phyloP scores from a whole-genome alignment of 2,329 filamentous ascomycete species.

The Trichoderma atroviride region DNA sequence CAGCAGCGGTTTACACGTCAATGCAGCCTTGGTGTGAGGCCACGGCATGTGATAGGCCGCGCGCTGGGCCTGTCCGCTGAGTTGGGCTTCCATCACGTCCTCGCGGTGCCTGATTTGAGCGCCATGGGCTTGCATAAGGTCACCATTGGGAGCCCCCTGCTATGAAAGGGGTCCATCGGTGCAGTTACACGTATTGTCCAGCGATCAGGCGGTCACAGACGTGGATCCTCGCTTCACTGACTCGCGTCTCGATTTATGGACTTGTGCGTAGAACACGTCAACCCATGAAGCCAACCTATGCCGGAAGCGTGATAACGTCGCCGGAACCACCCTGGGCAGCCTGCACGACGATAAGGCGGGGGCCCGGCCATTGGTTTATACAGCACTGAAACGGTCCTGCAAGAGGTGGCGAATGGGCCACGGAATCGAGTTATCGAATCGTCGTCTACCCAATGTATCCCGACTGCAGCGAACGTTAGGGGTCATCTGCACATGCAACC shows the following conservation, averaged over 20 bases:
- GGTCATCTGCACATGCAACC: conserved; percentile 25
- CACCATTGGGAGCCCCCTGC: conserved; percentile 3
- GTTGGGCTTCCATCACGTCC: conserved; percentile 22
- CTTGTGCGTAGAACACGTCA: conserved; percentile 25
- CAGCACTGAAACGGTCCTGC: background rate
- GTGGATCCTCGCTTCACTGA: conserved; percentile 22
- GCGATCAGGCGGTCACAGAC: conserved; percentile 25
- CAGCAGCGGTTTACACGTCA: conserved; percentile 21
- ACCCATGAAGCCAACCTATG: conserved; percentile 23
- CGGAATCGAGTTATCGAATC: conserved; percentile 19
- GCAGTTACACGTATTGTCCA: conserved; percentile 23
- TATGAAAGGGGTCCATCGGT: conserved; percentile 25
- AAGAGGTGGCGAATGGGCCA: conserved; percentile 18
- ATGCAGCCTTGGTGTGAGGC: conserved; percentile 22
- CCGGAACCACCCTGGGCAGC: background rate
- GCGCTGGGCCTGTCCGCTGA: conserved; percentile 5
- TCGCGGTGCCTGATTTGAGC: conserved; percentile 21
- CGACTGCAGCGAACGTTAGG: conserved; percentile 22
- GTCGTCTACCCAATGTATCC: background rate
- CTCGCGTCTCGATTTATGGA: conserved; percentile 20
- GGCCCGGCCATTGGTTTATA: conserved; percentile 12
- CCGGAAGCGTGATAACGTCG: conserved; percentile 25
- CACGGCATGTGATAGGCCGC: conserved; percentile 22
- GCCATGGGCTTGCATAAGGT: conserved; percentile 17
- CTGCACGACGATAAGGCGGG: conserved; percentile 24